Evolutionary conservation across 495 filamentous ascomycete species (phyloP), one percentile per base, ranked within the genome.

Genomic region (Penicilliopsis zonata): DNA sequence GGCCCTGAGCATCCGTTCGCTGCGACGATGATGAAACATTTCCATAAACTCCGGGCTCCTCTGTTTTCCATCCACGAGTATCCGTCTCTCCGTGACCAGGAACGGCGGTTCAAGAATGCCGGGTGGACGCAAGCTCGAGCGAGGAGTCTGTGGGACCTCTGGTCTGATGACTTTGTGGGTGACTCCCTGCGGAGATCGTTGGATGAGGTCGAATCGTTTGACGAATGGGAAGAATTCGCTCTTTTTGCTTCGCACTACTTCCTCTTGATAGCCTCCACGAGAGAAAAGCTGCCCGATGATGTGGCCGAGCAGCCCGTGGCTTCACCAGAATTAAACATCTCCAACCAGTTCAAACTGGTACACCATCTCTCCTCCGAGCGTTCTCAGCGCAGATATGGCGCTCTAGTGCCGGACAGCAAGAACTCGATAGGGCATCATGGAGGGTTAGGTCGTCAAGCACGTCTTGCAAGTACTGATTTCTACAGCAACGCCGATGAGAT

Each of bases 201-300:
- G 14, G 79, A 93, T 36, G 45, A 47, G 1, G 50, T 81, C 18
- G 87, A 94, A 49, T 75, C 78, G 13, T 94, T 95, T 50, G 87
- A 95, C 53, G 86, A 95, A 57, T 94, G 84, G 85, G 87, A 95
- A 54, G 87, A 95, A 40, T 85, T 94, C 49, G 82, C 81, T 9
- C 58, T 94, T 3, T 95, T 90, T 51, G 77, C 67, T 4, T 72
- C 74, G 30, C 87, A 94, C 57, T 93, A 94, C 56, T 88, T 87
- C 41, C 56, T 95, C 18, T 63, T 94, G 5, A 57, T 78, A 22
- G 86, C 85, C 5, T 57, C 50, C 12, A 56, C 44, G 9, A 36
- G 4, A 28, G 23, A 22, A 26, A 38, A 37, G 1, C 22, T 13
- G 8, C 2, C 8, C n/a, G 18, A 31, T 10, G 25, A 29, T 9